Evolutionary conservation across 176 grass and related monocot species (phyloP), one percentile per base, ranked within the genome.

Genomic region (Typha latifolia): DNA sequence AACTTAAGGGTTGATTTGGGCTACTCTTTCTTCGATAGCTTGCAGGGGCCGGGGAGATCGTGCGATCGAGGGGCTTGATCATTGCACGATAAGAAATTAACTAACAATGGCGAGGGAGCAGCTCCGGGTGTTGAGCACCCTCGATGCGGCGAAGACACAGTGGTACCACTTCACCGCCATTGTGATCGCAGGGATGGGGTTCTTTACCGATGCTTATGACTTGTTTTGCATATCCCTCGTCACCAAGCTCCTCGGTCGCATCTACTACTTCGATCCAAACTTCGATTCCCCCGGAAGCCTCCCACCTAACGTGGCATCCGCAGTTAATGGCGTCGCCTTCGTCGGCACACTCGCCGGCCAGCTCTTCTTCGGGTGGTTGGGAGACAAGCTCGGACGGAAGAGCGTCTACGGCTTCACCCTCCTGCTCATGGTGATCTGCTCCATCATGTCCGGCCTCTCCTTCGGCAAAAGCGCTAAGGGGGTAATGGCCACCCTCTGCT

Each of bases 161-260:
- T 72, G 68, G 68, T 95, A 95, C 71, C 90, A 95, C 24, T 95
- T 95, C 81, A 74, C 49, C 72, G 80, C 86, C 26, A 82, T 95
- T 22, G 74, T 95, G 2, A 84, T 95, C 61, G 90, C 90, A 14
- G 90, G 90, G 14, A 90, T 90, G 86, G 90, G 90, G 0, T 95
- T 95, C 78, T 95, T 95, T 66, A 95, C 90, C 4, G 90, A 95
- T 20, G 90, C 90, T 0, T 95, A 95, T 67, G 90, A 95, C 23
- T 74, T 95, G 3, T 95, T 95, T 52, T 79, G 78, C 34, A 86
- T 95, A 73, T 15, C 83, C 0, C 78, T 95, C 0, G 70, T 95
- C 37, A 65, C 71, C 13, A 95, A 74, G 71, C 85, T 95, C 4
- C 68, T 95, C 2, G 90, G 90, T 12, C 90, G 90, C 21, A 62